phyloP scores from a whole-genome alignment of 176 grass and related monocot genomes.

The Carex parvula region DNA sequence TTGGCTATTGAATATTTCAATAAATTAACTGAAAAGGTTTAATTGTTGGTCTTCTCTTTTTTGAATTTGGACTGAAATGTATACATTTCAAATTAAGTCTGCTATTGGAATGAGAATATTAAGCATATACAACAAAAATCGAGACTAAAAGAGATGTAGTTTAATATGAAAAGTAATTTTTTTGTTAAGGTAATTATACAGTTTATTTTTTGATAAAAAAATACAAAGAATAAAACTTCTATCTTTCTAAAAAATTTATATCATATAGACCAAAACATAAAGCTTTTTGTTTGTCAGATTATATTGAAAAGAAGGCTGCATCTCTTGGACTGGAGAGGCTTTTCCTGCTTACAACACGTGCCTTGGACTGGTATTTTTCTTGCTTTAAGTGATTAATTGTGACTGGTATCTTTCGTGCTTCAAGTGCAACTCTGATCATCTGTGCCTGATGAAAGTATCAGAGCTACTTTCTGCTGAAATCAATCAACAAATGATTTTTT shows the following conservation, averaged over 20 bases:
- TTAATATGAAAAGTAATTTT: no score
- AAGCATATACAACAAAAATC: no score
- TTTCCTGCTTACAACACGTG: conserved; percentile 93
- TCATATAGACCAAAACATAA: background rate
- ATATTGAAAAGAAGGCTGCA: conserved; percentile 82
- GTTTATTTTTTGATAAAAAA: no score
- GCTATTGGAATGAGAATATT: background rate
- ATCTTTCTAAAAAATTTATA: no score
- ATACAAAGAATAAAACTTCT: no score
- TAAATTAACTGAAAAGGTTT: no score
- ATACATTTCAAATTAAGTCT: background rate
- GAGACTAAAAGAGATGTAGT: no score
- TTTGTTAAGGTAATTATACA: no score
- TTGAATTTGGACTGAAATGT: background rate
- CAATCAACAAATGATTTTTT: background rate
- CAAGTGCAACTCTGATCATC: background rate
- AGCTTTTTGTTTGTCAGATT: conserved; percentile 48
- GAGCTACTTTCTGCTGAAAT: background rate
- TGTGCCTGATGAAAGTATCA: background rate
- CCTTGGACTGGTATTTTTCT: conserved; percentile 78
- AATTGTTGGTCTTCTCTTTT: no score
- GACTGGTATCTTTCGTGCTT: conserved; percentile 53
- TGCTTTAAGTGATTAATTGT: background rate
- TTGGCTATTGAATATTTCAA: background rate
- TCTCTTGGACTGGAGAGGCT: conserved; percentile 78